These are phyloP conservation scores for Aspergillus ostianus DNA, from an alignment of 495 filamentous ascomycete genomes.

Conservation along the genomic window DNA sequence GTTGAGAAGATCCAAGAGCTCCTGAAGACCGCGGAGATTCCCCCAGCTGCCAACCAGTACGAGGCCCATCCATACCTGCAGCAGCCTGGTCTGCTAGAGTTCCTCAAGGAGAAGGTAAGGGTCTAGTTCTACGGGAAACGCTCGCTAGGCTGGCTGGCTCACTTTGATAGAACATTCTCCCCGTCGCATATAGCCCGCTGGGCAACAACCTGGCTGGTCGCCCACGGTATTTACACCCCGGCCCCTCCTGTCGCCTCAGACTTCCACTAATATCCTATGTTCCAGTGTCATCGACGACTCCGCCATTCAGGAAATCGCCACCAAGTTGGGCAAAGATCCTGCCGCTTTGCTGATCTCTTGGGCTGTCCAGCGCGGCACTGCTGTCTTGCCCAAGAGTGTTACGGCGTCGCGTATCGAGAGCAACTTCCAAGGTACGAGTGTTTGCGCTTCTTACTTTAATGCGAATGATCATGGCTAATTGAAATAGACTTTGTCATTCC, in stretches of 20 bases:
- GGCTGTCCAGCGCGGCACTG: slow-evolving; percentile 72
- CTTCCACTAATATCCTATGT: neutral
- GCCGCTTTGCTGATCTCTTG: slow-evolving; percentile 75
- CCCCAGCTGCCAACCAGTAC: slow-evolving; percentile 78
- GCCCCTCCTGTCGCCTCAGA: no score
- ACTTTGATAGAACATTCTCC: slow-evolving; percentile 41
- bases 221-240: slow-evolving; percentile 27
- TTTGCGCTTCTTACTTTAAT: neutral
- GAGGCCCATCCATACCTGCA: slow-evolving; percentile 86
- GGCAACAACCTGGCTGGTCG: slow-evolving; percentile 51
- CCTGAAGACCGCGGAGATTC: slow-evolving; percentile 58
- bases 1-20: slow-evolving; percentile 61
- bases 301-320: slow-evolving; percentile 55
- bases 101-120: slow-evolving; percentile 29
- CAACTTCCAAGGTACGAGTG: slow-evolving; percentile 48
- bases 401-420: slow-evolving; percentile 56
- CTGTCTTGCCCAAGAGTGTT: slow-evolving; percentile 61
- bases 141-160: neutral
- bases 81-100: slow-evolving; percentile 55
- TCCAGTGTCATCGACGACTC: slow-evolving; percentile 56
- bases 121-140: neutral
- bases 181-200: slow-evolving; percentile 53
- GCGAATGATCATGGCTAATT: slow-evolving; percentile 4
- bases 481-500: slow-evolving; percentile 46
- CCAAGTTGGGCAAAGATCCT: slow-evolving; percentile 67